Evolutionary conservation across 2,329 filamentous ascomycete species (phyloP).

Genomic region (Cladophialophora yegresii): DNA sequence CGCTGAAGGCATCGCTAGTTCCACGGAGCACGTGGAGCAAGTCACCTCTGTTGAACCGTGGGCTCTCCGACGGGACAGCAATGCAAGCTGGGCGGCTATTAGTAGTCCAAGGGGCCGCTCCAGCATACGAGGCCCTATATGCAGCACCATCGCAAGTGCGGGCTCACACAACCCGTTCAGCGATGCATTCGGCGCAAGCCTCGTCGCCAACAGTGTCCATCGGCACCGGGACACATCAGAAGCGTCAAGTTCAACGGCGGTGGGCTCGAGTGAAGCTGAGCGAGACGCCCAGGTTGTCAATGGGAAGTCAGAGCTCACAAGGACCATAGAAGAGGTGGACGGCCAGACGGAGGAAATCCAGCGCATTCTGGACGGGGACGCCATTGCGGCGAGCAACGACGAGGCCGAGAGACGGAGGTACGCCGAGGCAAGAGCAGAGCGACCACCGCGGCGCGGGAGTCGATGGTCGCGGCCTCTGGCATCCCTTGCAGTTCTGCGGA

Average conservation of each 20-base stretch:
- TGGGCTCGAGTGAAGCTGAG: neutral
- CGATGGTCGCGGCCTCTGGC: neutral
- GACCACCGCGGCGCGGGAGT: neutral
- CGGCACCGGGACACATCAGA: neutral
- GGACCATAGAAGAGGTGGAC: constrained; percentile 10
- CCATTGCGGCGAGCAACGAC: neutral
- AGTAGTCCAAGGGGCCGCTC: neutral
- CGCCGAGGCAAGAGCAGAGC: neutral
- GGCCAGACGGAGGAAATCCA: neutral
- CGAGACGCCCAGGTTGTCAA: neutral
- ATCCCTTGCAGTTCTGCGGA: neutral
- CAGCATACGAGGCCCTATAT: constrained; percentile 5
- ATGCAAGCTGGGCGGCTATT: constrained; percentile 5
- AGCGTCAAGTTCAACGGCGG: neutral
- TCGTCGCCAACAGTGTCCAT: neutral
- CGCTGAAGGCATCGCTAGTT: neutral
- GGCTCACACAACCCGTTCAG: neutral
- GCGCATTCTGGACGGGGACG: neutral
- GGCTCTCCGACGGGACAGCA: constrained; percentile 2
- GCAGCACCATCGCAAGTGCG: neutral
- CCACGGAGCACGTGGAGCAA: neutral
- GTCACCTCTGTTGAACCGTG: constrained; percentile 7
- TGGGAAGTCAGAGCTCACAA: neutral
- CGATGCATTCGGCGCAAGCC: neutral
- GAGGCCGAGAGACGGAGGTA: neutral